Percentiles rank a stretch among this genome's conserved stretches.
These are phyloP conservation scores for Pythium inflatum DNA, from an alignment of 352 stramenopile genomes.

Conservation along the genomic window DNA sequence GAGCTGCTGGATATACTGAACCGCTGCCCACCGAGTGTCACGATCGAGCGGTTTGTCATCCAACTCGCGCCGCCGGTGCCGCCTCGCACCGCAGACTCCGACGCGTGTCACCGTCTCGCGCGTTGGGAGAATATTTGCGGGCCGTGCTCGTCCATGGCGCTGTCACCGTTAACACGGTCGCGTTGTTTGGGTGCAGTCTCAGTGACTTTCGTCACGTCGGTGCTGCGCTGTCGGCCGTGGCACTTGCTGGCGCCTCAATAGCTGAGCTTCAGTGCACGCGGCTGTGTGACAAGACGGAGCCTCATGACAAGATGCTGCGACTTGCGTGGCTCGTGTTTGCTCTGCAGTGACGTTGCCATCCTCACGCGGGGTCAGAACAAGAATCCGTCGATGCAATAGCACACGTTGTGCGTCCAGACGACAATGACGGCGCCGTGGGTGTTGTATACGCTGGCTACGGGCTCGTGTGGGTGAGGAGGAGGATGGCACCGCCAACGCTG, in stretches of 20 bases:
- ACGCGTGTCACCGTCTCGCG: neutral
- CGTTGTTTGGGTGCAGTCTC: neutral
- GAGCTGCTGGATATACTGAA: neutral
- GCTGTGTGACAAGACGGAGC: neutral
- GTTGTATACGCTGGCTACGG: neutral
- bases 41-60: neutral
- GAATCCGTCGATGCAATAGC: neutral
- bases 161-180: neutral
- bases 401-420: neutral
- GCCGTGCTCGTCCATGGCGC: neutral
- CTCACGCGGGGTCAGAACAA: too few species aligned
- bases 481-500: neutral
- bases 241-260: neutral
- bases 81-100: neutral
- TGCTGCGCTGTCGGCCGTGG: constrained; percentile 5
- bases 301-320: neutral
- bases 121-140: neutral
- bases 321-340: constrained; percentile 8
- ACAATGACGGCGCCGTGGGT: neutral
- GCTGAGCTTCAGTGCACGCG: neutral
- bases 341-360: neutral
- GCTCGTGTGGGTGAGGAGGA: neutral
- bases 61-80: neutral
- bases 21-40: neutral
- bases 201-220: neutral